Evolutionary conservation across 192 early-diverging fungal genomes (phyloP), one percentile per base, ranked within the genome.

Genomic region (Geranomyces variabilis): DNA sequence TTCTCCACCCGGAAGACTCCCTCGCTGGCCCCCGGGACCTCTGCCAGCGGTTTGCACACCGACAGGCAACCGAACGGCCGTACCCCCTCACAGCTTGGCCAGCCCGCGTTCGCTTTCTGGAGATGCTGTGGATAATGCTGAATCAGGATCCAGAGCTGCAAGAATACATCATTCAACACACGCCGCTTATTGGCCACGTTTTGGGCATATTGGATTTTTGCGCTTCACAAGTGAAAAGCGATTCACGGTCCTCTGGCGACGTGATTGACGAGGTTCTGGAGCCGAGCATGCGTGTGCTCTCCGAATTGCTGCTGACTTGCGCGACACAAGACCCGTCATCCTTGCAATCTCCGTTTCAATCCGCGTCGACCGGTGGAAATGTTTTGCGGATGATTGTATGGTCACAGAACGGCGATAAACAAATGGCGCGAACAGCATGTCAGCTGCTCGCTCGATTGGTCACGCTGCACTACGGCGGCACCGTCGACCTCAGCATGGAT

Each of bases 381-480:
- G 31, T 33, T 19, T 26, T 33, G 3, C 8, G 29, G 8, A 17
- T 60, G 31, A 2, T 60, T 7, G 2, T 17, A 8, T 60, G 12
- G 58, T 60, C 31, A 3, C 58, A 29, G 5, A 19, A 33, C 4
- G n/a, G n/a, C 17, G 7, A 4, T 15, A 53, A 26, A 24, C 51
- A 29, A 8, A 4, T 28, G 21, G 21, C 29, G 58, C 58, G 58
- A 4, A 33, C 43, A 36, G 62, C 62, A 3, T 36, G 36, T 29
- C 15, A 26, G 14, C 21, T 70, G 61, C 43, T 73, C 19, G 10
- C 63, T 15, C 62, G 65, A 1, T 21, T 73, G 19, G 4, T 73
- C 9, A 13, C 71, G 15, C 2, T 67, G 19, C 71, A 73, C 24
- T 73, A 28, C 64, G 71, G 71, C 29, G 48, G 29, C 12, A 29